A percentile compares a stretch with the other conserved stretches of the same genome.
Evolutionary conservation across 2,329 filamentous ascomycete genomes (phyloP).

Genomic region (Botryotinia narcissicola): DNA sequence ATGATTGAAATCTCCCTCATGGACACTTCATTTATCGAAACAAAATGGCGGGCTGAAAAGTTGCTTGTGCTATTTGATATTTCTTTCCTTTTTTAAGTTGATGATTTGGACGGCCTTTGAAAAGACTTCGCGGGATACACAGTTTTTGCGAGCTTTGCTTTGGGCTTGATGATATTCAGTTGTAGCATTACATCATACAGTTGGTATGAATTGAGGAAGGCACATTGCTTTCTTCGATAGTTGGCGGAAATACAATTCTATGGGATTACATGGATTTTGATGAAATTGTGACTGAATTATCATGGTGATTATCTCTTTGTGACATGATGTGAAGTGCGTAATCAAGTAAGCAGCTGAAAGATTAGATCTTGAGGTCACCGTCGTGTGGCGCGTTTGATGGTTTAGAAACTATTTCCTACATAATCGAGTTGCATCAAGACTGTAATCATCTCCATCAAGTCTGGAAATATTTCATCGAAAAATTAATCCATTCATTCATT

Average conservation of each 20-base stretch:
- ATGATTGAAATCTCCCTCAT: slow-evolving; percentile 7
- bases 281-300: not conserved
- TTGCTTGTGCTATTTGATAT: slow-evolving; percentile 16
- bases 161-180: not conserved
- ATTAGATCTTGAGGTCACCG: not conserved
- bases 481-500: not conserved
- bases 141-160: slow-evolving; percentile 1
- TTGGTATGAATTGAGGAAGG: not conserved
- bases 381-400: not conserved
- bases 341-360: not conserved
- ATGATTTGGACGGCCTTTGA: not conserved
- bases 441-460: not conserved
- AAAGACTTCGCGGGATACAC: not conserved
- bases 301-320: not conserved
- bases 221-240: not conserved
- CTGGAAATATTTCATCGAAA: not conserved
- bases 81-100: slow-evolving; percentile 7
- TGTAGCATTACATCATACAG: not conserved
- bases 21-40: slow-evolving; percentile 2
- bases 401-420: not conserved
- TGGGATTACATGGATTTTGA: not conserved
- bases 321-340: not conserved
- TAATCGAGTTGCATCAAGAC: not conserved
- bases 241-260: not conserved
- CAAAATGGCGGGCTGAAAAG: slow-evolving; percentile 17